These are phyloP conservation scores for Ormosia semicastrata DNA, from an alignment of 306 rosid genomes.

Conservation along the genomic window DNA sequence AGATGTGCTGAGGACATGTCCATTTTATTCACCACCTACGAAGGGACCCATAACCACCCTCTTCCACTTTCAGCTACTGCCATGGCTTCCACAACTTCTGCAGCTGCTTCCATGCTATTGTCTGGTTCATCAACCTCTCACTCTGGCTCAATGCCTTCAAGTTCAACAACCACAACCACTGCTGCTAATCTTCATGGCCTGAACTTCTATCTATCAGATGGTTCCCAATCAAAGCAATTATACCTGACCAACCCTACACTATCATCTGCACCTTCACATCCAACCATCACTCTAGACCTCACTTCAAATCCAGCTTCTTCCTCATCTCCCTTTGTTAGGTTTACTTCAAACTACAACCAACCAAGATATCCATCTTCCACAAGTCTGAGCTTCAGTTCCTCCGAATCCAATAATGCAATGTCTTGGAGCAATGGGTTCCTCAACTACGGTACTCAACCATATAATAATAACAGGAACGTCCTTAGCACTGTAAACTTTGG, in stretches of 20 bases:
- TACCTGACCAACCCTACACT: slow-evolving; percentile 62
- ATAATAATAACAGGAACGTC: slow-evolving; percentile 30
- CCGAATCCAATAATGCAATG: slow-evolving; percentile 40
- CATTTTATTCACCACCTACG: slow-evolving; percentile 79
- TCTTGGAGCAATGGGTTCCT: slow-evolving; percentile 60
- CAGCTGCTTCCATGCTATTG: slow-evolving; percentile 84
- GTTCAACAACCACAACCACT: slow-evolving; percentile 16
- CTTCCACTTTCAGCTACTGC: slow-evolving; percentile 86
- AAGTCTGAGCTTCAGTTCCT: slow-evolving; percentile 57
- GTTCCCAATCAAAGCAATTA: slow-evolving; percentile 52
- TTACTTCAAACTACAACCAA: slow-evolving; percentile 43
- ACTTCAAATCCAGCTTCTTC: slow-evolving; percentile 64
- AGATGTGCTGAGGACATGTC: slow-evolving; percentile 83
- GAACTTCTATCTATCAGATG: slow-evolving; percentile 55
- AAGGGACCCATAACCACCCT: slow-evolving; percentile 93
- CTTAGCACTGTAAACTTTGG: slow-evolving; percentile 41
- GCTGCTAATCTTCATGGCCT: slow-evolving; percentile 50
- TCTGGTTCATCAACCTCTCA: slow-evolving; percentile 68
- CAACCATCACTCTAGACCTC: slow-evolving; percentile 90
- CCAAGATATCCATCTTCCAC: slow-evolving; percentile 50
- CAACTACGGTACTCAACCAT: slow-evolving; percentile 36
- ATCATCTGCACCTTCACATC: slow-evolving; percentile 57
- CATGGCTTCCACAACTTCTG: slow-evolving; percentile 96
- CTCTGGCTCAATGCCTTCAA: slow-evolving; percentile 14
- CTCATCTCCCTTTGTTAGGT: slow-evolving; percentile 46